These are phyloP conservation scores for Litsea cubeba DNA, from an alignment of 164 flowering plant genomes.

Conservation along the genomic window DNA sequence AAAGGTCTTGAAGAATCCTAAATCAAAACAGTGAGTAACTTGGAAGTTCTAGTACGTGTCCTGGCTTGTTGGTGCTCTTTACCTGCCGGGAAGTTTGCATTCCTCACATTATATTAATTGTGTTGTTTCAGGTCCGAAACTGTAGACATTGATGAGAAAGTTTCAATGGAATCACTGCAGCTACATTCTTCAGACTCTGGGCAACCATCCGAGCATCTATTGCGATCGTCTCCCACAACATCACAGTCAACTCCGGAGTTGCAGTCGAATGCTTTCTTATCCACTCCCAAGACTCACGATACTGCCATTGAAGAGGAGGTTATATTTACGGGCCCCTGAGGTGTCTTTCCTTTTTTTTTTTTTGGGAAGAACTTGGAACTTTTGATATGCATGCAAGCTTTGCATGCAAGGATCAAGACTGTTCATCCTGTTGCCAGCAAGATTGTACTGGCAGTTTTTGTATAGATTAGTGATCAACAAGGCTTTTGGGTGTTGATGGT, in stretches of 20 bases:
- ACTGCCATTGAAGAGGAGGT: too few species aligned
- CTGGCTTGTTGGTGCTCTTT: not conserved
- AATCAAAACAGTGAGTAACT: not conserved
- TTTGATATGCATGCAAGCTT: not conserved
- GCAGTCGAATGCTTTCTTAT: too few species aligned
- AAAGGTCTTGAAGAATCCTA: not conserved
- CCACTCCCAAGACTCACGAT: too few species aligned
- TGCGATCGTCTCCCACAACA: too few species aligned
- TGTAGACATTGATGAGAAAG: not conserved
- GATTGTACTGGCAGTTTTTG: not conserved
- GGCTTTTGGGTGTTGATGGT: not conserved
- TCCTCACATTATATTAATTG: not conserved
- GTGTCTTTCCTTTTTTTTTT: too few species aligned
- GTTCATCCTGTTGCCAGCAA: not conserved
- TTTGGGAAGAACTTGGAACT: not conserved
- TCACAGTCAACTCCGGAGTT: too few species aligned
- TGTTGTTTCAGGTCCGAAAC: conserved; percentile 5
- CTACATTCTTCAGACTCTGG: not conserved
- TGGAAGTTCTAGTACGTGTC: not conserved
- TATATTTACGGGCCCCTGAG: not conserved
- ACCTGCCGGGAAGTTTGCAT: not conserved
- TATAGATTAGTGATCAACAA: not conserved
- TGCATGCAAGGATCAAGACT: not conserved
- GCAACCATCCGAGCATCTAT: not conserved
- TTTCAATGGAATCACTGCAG: not conserved